Evolutionary conservation across 805 yeast species (phyloP), one percentile per base, ranked within the genome.

Genomic region (Spathaspora gorwiae): DNA sequence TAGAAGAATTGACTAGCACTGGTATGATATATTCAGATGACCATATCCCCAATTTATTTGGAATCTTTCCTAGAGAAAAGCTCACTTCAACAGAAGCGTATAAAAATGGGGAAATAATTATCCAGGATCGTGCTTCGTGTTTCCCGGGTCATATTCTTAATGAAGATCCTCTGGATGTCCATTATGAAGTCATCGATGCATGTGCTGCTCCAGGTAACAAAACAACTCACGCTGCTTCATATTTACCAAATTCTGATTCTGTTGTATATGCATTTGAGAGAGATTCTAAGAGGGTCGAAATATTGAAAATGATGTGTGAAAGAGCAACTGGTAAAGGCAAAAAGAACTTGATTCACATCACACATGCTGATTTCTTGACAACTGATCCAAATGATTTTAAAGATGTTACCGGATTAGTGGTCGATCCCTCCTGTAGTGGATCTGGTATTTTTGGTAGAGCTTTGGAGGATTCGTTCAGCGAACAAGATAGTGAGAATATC

Each of bases 141-240:
- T 90, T 94, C 59, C 99, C 99, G 0, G 97, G 95, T 0, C 81
- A 80, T 48, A 90, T 94, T 26, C 65, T 94, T 40, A 72, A 79
- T 49, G 48, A 54, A 35, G 68, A 65, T 43, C 87, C 92, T 0
- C 45, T 60, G 0, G 71, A 78, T 4, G 42, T 44, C 2, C 84
- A 83, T 38, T 83, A 78, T 47, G 64, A 72, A 24, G 80, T 90
- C 9, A 86, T 94, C 38, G 99, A 94, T 66, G 85, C 97, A 1
- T 90, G 97, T 67, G 90, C 98, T 2, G 99, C 99, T 0, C 99
- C 99, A 5, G 99, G 99, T 5, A 94, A 94, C 64, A 95, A 94
- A 62, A 94, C 99, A 0, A 88, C 97, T 0, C 98, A 92, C 65
- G 68, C 84, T 19, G 96, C 97, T 0, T 80, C 94, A 0, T 70